These are phyloP conservation scores for Mycena crocata DNA, from an alignment of 768 basidiomycete species.

Conservation along the genomic window DNA sequence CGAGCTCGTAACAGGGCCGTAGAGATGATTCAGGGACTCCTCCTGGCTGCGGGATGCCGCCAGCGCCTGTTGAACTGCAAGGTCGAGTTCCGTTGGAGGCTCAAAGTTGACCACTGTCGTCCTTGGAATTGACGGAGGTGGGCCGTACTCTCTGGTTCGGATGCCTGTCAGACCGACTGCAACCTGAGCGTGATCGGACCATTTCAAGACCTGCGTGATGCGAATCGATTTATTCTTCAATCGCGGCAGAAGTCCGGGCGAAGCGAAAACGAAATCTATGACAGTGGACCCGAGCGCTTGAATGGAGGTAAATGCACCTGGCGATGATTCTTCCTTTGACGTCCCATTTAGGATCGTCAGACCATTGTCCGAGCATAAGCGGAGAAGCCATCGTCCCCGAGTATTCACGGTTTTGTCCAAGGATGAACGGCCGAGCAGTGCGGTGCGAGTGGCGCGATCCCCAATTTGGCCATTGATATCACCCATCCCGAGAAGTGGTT, in stretches of 20 bases:
- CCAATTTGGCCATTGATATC: conserved; percentile 2
- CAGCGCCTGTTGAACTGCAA: background rate
- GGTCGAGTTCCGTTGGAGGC: background rate
- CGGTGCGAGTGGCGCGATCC: background rate
- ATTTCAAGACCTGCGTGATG: background rate
- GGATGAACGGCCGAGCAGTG: background rate
- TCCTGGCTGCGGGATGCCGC: background rate
- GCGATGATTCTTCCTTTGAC: background rate
- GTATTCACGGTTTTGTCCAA: background rate
- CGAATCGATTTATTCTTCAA: background rate
- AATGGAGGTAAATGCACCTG: conserved; percentile 4
- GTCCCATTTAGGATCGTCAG: conserved; percentile 11
- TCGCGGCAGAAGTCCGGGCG: background rate
- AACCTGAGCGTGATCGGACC: background rate
- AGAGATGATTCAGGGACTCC: no score
- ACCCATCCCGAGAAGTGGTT: background rate
- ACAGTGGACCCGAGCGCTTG: conserved; percentile 6
- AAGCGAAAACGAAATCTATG: no score
- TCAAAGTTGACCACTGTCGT: background rate
- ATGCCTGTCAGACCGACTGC: background rate
- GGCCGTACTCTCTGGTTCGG: background rate
- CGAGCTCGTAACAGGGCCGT: rapidly evolving
- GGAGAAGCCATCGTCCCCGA: background rate
- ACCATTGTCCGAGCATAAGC: background rate
- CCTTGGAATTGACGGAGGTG: background rate